These are phyloP conservation scores for Cladosporium sp. DNA, from an alignment of 2,329 filamentous ascomycete species.

Conservation along the genomic window DNA sequence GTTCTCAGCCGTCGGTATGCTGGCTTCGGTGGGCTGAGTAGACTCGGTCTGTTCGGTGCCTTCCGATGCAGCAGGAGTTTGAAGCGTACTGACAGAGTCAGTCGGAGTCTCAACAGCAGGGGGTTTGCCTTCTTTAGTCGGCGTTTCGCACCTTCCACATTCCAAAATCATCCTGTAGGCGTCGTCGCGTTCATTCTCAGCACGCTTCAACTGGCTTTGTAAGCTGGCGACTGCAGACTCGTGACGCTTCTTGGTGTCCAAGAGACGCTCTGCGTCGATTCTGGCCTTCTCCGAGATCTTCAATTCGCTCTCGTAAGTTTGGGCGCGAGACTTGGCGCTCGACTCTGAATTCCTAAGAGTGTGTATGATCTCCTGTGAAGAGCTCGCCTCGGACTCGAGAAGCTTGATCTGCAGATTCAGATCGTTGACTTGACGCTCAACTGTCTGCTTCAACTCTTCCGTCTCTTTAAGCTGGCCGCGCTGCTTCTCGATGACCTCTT, in stretches of 20 bases:
- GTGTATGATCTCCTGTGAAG: slow-evolving; percentile 18
- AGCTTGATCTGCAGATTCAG: slow-evolving; percentile 24
- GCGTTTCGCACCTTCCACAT: slow-evolving; percentile 29
- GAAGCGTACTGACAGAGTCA: slow-evolving; percentile 14
- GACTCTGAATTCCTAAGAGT: slow-evolving; percentile 19
- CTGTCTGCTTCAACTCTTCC: slow-evolving; percentile 42
- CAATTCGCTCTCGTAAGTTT: slow-evolving; percentile 27
- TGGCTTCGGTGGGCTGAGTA: slow-evolving; percentile 23
- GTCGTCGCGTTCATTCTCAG: slow-evolving; percentile 28
- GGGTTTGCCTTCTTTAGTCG: slow-evolving; percentile 13
- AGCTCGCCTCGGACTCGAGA: slow-evolving; percentile 26
- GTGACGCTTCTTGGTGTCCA: slow-evolving; percentile 24
- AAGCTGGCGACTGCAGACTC: slow-evolving; percentile 27
- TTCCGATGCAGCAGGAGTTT: slow-evolving; percentile 21
- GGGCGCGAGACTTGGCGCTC: neutral
- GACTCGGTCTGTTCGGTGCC: slow-evolving; percentile 22
- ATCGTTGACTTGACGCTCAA: slow-evolving; percentile 43
- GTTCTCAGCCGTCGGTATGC: slow-evolving; percentile 20
- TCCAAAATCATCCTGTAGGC: slow-evolving; percentile 34
- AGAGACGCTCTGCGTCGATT: slow-evolving; percentile 22
- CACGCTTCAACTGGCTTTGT: slow-evolving; percentile 27
- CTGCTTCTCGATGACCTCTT: slow-evolving; percentile 53
- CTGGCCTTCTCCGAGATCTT: slow-evolving; percentile 24
- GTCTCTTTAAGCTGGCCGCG: slow-evolving; percentile 52
- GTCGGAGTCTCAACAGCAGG: neutral